phyloP scores from a whole-genome alignment of 169 alveolate species.

The Cryptosporidium tyzzeri region DNA sequence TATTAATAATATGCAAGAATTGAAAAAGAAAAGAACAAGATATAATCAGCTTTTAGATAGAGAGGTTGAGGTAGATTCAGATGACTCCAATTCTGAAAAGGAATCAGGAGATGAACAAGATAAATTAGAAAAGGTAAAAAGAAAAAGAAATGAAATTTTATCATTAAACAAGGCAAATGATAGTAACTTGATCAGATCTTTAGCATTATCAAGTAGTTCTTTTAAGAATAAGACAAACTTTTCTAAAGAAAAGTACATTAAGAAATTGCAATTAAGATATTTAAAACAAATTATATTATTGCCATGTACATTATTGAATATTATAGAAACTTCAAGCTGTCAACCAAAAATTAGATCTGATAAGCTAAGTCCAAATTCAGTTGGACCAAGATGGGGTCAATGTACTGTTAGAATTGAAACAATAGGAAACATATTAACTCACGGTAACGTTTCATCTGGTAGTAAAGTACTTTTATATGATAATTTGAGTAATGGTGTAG shows the following conservation, averaged over 20 bases:
- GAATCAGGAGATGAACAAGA: background rate
- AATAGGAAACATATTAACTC: slow-evolving; percentile 70
- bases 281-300: slow-evolving; percentile 31
- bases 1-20: background rate
- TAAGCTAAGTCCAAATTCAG: slow-evolving; percentile 55
- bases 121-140: slow-evolving; percentile 9
- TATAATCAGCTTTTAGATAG: slow-evolving; percentile 29
- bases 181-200: slow-evolving; percentile 17
- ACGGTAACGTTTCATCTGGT: slow-evolving; percentile 28
- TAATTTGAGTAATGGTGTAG: slow-evolving; percentile 57
- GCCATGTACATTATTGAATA: slow-evolving; percentile 35
- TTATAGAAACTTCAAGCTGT: slow-evolving; percentile 68
- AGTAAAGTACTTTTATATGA: slow-evolving; percentile 57
- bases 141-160: slow-evolving; percentile 47
- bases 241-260: slow-evolving; percentile 66
- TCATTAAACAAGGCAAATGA: slow-evolving; percentile 38
- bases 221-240: slow-evolving; percentile 60
- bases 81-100: slow-evolving; percentile 2
- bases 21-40: slow-evolving; percentile 15
- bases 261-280: slow-evolving; percentile 56
- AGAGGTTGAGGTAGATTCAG: slow-evolving; percentile 18
- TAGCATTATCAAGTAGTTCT: slow-evolving; percentile 46
- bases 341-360: slow-evolving; percentile 48
- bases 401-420: slow-evolving; percentile 70
- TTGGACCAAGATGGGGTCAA: slow-evolving; percentile 76